Evolutionary conservation across 371 early-diverging fungal genomes (phyloP), one percentile per base, ranked within the genome.

Genomic region (Lichtheimia ornata): DNA sequence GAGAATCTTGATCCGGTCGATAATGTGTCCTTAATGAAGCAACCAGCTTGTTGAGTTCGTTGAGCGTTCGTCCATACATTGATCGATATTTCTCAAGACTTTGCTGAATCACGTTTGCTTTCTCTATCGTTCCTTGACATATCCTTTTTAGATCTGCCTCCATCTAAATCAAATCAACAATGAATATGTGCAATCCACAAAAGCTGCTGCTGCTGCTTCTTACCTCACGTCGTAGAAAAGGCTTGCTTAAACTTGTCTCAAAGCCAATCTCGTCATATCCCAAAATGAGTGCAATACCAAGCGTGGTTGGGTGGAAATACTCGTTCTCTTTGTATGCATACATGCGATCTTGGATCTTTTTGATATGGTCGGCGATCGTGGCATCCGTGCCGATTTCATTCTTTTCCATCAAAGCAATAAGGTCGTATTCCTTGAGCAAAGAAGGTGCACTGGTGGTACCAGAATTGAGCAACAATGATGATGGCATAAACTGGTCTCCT

Each of bases 331-430:
- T 93, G 54, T 80, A 83, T 0, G 88, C 92, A 74, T 99, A 99
- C 44, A 92, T 86, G 45, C 99, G 87, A 6, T 91, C 92, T 5
- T 91, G 84, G 24, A 99, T 93, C 62, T 91, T 99, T 63, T 97
- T 94, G 65, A 99, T 99, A 62, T 99, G 99, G 45, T 99, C 98
- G 30, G 95, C 96, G 51, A 99, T 99, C 0, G 99, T 99, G 0
- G 99, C 99, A 74, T 99, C 99, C 3, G 99, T 99, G 4, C 99
- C 99, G 50, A 99, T 99, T 25, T 98, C 98, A 67, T 96, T 92
- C 73, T 92, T 91, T 73, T 99, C 98, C 99, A 99, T 99, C 40
- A 95, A 69, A 2, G 83, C 78, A 69, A 99, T 98, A 41, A 99
- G 84, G 15, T 99, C 99, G 7, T 92, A 83, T 65, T 99, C 99